These are phyloP conservation scores for Vanrija pseudolonga DNA, from an alignment of 1,284 basidiomycete species.

Conservation along the genomic window DNA sequence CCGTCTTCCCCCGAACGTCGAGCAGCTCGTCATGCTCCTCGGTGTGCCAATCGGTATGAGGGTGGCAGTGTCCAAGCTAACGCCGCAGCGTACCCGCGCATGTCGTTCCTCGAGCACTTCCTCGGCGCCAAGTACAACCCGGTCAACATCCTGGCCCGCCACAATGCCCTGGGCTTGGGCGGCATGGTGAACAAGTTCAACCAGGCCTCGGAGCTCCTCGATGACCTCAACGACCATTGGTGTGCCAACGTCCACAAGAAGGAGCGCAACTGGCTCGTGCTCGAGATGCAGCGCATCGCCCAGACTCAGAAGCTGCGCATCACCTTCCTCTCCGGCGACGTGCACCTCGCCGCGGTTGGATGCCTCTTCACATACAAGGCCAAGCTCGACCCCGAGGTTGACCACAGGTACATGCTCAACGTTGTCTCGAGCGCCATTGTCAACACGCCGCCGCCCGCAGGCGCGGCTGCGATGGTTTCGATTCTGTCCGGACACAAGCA, in stretches of 20 bases:
- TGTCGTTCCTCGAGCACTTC: conserved; percentile 72
- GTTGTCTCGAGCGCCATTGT: conserved; percentile 51
- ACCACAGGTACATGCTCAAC: conserved; percentile 84
- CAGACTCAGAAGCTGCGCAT: conserved; percentile 62
- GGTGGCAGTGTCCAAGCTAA: conserved; percentile 52
- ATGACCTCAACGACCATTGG: conserved; percentile 93
- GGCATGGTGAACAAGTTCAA: conserved; percentile 88
- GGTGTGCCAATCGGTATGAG: conserved; percentile 55
- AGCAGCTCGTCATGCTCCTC: conserved; percentile 76
- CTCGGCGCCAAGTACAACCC: conserved; percentile 80
- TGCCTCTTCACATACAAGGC: conserved; percentile 62
- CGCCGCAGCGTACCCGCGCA: conserved; percentile 80
- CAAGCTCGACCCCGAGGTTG: conserved; percentile 55
- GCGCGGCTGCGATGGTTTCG: conserved; percentile 75
- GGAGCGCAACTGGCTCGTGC: conserved; percentile 87
- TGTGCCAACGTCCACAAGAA: conserved; percentile 77
- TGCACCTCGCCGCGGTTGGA: conserved; percentile 82
- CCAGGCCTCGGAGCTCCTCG: conserved; percentile 80
- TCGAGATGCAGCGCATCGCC: conserved; percentile 70
- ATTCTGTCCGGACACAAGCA: conserved; percentile 77
- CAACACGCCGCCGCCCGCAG: conserved; percentile 64
- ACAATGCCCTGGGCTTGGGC: conserved; percentile 58
- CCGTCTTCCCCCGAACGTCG: conserved; percentile 60
- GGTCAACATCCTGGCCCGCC: conserved; percentile 62
- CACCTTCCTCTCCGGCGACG: conserved; percentile 84